Percentiles rank a stretch among this genome's conserved stretches.
These are phyloP conservation scores for Setaria italica DNA, from an alignment of 202 grass and related monocot species.

Conservation along the genomic window DNA sequence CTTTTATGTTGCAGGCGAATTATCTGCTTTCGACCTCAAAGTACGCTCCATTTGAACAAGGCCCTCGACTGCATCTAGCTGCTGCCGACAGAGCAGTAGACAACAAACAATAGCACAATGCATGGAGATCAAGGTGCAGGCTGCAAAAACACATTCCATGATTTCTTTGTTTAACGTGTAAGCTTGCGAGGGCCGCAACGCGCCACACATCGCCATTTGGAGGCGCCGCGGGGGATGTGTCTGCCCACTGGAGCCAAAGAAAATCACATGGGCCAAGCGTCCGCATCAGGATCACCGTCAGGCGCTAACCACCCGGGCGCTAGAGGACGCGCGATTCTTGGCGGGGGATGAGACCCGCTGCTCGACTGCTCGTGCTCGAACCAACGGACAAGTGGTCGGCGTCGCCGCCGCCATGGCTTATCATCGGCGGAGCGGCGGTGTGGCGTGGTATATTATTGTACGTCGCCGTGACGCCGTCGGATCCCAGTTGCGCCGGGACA, in stretches of 20 bases:
- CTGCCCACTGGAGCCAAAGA: conserved; percentile 23
- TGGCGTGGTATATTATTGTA: neutral
- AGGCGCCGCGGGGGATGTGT: conserved; percentile 1
- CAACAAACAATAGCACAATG: neutral
- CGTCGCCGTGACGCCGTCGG: conserved; percentile 21
- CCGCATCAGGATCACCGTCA: conserved; percentile 53
- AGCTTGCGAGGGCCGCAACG: conserved; percentile 31
- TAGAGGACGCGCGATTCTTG: conserved; percentile 48
- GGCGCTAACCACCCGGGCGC: conserved; percentile 28
- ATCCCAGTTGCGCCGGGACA: conserved; percentile 44
- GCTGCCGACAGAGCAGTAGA: neutral
- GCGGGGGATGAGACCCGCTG: neutral
- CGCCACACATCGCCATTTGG: conserved; percentile 34
- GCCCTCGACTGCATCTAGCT: neutral
- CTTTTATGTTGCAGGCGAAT: neutral
- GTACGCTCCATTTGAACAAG: neutral
- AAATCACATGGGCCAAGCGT: neutral
- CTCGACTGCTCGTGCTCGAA: neutral
- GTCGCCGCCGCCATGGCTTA: neutral
- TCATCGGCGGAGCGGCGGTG: neutral
- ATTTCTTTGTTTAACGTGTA: conserved; percentile 12
- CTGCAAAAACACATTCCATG: neutral
- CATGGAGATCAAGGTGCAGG: neutral
- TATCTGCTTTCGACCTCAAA: neutral
- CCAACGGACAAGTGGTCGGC: neutral